Base-by-base conservation (phyloP, 2,329 filamentous ascomycete species). In the Penicillium frequentans region DNA sequence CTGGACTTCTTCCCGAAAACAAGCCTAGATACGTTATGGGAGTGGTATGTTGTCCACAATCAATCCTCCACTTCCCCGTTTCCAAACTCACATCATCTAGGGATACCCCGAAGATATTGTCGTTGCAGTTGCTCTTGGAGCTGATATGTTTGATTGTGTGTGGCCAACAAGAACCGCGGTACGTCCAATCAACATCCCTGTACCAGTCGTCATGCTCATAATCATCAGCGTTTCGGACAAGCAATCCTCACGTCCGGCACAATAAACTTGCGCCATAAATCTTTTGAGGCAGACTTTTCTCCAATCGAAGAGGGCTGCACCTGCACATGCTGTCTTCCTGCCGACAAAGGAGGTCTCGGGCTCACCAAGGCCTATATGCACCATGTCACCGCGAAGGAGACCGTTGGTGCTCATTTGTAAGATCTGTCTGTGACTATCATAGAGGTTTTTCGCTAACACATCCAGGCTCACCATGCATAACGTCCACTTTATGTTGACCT, bases 21-120 rank as follows among this genome's bases (percentile, higher is more conserved):
- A 99, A 99, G 76, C 95, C 95, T n/a, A 85, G 95, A 72, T 99
- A 99, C 77, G 93, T 99, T 56, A 99, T 99, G 96, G 95, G 95
- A 19, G 95, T 99, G 65, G 86, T 84, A 75, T 64, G 81, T 69
- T 48, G 21, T 48, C 19, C 49, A 29, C 1, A 14, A 6, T 33
- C 5, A 3, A 26, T 29, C 23, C 9, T 21, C 5, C 16, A 14
- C 13, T 11, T 33, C 23, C 8, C 13, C 5, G 11, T 49, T 14
- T 14, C 6, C 39, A 21, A 42, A n/a, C 73, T 70, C 49, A 64
- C 53, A 8, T 14, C 52, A 1, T 52, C 52, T 13, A 85, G 82
- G 92, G 95, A 13, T 99, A 97, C 74, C 95, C 95, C 1, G 95
- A 98, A 77, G 95, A 99, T 70, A 81, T 99, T 55, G 85, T 99